Base-by-base conservation (phyloP, 208 protist species). In the Acanthamoeba triangularis region DNA sequence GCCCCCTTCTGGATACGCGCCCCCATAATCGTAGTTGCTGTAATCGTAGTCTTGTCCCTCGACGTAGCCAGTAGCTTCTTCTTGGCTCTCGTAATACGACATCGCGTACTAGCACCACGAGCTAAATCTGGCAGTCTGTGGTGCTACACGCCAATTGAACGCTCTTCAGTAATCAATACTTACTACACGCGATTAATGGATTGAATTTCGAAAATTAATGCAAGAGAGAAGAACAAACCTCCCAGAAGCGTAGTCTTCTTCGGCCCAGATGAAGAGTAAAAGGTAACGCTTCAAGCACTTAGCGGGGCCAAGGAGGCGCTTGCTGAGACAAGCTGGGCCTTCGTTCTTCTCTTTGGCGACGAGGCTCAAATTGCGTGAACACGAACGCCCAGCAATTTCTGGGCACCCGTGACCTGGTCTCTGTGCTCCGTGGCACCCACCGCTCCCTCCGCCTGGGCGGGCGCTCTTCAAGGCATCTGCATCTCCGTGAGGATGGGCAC, bases 401-500 rank as follows among this genome's bases (percentile, higher is more conserved):
- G 14, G 37, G 37, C 37, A 41, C 37, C n/a, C n/a, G 37, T 41
- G 37, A 41, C 37, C 49, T 54, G 49, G n/a, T n/a, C n/a, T n/a
- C n/a, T 10, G 49, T 54, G 49, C 14, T 10, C 0, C 13, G 6
- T 54, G 7, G 7, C 49, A 11, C 14, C 49, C 49, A 20, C 14
- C 13, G 56, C 56, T 20, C 56, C 20, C 11, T 18, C 23, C 23
- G 3, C 20, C 14, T 63, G 20, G 56, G 1, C 16, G 6, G 14
- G 28, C 56, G 56, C 47, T 37, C 33, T 25, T 82, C 30, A 87
- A 2, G 78, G 78, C 78, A 87, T 87, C 49, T 87, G 78, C 78
- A 87, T 87, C 30, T 87, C 78, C 14, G 78, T 87, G 33, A 87
- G 78, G 20, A 87, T 61, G 78, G 78, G 78, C 28, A 87, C 78